Conservation (phyloP, 2,329 filamentous ascomycete species). For the Bertia moriformis region DNA sequence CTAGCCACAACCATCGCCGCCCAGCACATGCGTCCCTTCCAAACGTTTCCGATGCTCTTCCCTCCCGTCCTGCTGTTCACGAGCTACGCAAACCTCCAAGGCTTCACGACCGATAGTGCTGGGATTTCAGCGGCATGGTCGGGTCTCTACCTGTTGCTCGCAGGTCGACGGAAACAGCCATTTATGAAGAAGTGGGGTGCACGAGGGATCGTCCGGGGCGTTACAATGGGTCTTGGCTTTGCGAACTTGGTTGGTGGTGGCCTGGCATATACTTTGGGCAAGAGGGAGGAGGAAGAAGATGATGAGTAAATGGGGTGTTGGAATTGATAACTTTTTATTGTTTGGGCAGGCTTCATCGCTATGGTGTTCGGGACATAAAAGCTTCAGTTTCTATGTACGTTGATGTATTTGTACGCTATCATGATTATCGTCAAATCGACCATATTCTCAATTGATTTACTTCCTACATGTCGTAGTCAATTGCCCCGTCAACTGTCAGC, state of each 20-base stretch:
- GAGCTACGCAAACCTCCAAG: constrained; percentile 43
- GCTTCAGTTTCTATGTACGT: neutral
- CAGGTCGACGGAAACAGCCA: constrained; percentile 28
- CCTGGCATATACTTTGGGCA: constrained; percentile 34
- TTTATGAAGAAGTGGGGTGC: constrained; percentile 24
- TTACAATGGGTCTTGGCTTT: constrained; percentile 31
- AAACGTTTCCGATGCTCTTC: constrained; percentile 31
- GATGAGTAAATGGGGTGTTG: too few relatives aligned
- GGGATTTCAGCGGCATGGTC: constrained; percentile 40
- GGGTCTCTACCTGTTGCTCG: constrained; percentile 39
- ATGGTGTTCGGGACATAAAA: neutral
- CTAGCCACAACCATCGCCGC: constrained; percentile 40
- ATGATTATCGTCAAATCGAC: too few relatives aligned
- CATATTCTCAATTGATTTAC: too few relatives aligned
- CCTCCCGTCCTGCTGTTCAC: constrained; percentile 37
- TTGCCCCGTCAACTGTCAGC: too few relatives aligned
- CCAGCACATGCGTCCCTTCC: constrained; percentile 38
- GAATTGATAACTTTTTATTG: too few relatives aligned
- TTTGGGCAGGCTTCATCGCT: too few relatives aligned
- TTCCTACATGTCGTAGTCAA: too few relatives aligned
- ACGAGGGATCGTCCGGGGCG: constrained; percentile 32
- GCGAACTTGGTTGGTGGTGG: constrained; percentile 32
- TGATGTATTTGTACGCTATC: neutral
- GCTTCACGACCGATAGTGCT: constrained; percentile 39
- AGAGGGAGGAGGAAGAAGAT: constrained; percentile 31